Base-by-base conservation (phyloP, 192 early-diverging fungal genomes). In the Podila horticola region DNA sequence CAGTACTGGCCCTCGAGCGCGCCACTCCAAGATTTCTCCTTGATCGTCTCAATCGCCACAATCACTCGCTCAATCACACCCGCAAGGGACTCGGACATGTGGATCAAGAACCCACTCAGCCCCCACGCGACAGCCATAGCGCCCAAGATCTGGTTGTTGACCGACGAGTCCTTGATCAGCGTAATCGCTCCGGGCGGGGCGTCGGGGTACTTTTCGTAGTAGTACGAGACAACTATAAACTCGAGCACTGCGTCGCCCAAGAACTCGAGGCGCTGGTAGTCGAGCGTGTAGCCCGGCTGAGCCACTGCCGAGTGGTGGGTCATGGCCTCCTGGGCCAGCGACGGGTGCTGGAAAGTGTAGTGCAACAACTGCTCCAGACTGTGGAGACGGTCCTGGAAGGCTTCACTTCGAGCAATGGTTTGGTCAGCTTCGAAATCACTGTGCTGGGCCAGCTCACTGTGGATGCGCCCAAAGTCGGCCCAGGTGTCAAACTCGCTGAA, bases 261-360 rank as follows among this genome's bases (percentile, higher is more conserved):
- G 71, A 93, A 97, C 85, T 98, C 97, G 15, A 98, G 87, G 7
- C 97, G 90, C 83, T 98, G 94, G 79, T 97, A 98, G 77, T 92
- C 94, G 3, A 68, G 20, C 30, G 89, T 84, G 4, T 88, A 7
- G 34, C 33, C 84, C 5, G 62, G 38, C 2, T 87, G 82, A 13
- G 86, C 85, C 4, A 84, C 72, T 77, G 92, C 93, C 28, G 95
- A 45, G 1, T 12, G 90, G 70, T 98, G 97, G 0, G 97, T 97
- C 62, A 98, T 77, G 0, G 96, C 97, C 67, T 98, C 94, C 7
- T 85, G 75, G 48, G 94, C 75, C 30, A 96, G 66, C 5, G 79
- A 45, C 6, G 86, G 89, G 52, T 94, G 85, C 45, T 90, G 86
- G 86, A 97, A 97, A 31, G 63, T 83, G 71, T 97, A 94, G 6